Conservation (phyloP, 768 basidiomycete species). For the Naganishia kalamii region DNA sequence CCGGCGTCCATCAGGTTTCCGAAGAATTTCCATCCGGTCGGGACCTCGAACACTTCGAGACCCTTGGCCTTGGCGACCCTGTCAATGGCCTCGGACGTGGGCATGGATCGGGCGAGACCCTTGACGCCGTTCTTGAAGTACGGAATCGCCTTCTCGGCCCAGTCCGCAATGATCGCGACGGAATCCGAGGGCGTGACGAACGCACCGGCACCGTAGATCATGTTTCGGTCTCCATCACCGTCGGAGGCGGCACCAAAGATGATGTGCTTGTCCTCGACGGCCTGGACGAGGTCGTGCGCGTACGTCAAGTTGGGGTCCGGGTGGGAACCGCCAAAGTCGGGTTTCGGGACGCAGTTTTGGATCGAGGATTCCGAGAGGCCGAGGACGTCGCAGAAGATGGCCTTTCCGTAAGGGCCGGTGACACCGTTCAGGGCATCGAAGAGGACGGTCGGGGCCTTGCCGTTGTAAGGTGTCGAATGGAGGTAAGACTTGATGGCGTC, state of each 20-base stretch:
- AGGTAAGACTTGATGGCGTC: constrained; percentile 84
- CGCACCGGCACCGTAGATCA: constrained; percentile 97
- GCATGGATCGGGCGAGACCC: constrained; percentile 94
- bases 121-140: constrained; percentile 71
- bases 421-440: constrained; percentile 97
- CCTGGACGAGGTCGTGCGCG: constrained; percentile 86
- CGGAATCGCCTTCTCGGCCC: constrained; percentile 55
- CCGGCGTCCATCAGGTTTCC: constrained; percentile 99
- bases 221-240: constrained; percentile 96
- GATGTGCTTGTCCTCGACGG: constrained; percentile 76
- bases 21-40: constrained; percentile 99
- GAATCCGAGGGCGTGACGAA: constrained; percentile 98
- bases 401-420: constrained; percentile 89
- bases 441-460: constrained; percentile 57
- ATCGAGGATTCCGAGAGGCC: constrained; percentile 71
- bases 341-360: constrained; percentile 84
- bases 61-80: constrained; percentile 90
- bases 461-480: constrained; percentile 58
- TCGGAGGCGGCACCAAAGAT: constrained; percentile 93
- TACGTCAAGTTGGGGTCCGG: constrained; percentile 98
- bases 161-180: constrained; percentile 97
- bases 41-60: constrained; percentile 88
- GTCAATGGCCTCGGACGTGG: constrained; percentile 93
- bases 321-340: constrained; percentile 95
- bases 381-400: constrained; percentile 75